phyloP scores from a whole-genome alignment of 2,329 filamentous ascomycete genomes.

The Alternaria dauci region DNA sequence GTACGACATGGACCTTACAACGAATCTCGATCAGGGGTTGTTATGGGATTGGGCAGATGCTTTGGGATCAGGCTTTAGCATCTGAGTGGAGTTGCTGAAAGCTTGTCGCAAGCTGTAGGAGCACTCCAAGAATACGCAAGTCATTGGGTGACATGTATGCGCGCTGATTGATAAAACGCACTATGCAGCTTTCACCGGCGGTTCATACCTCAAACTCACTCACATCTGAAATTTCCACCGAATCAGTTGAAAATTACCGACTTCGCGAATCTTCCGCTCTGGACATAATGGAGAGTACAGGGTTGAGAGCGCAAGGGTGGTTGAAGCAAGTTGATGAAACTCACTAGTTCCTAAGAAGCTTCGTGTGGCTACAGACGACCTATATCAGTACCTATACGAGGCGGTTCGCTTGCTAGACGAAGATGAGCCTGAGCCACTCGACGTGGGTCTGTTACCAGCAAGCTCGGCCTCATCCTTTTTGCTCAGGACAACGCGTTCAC shows the following conservation, averaged over 20 bases:
- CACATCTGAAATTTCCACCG: too few relatives aligned
- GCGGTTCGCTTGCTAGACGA: slow-evolving; percentile 15
- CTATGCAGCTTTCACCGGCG: too few relatives aligned
- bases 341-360: neutral
- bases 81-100: neutral
- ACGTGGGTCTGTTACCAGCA: slow-evolving; percentile 24
- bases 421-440: slow-evolving; percentile 30
- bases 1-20: slow-evolving; percentile 4
- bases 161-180: too few relatives aligned
- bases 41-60: slow-evolving; percentile 22
- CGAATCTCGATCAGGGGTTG: slow-evolving; percentile 5
- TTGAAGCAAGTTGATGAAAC: neutral
- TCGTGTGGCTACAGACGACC: neutral
- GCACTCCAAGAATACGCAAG: neutral
- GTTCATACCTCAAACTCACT: too few relatives aligned
- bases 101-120: neutral
- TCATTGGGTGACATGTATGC: too few relatives aligned
- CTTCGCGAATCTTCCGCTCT: too few relatives aligned
- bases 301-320: neutral
- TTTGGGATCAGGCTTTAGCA: slow-evolving; percentile 6
- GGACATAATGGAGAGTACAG: neutral
- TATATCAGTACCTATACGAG: slow-evolving; percentile 9
- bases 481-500: slow-evolving; percentile 75
- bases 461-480: slow-evolving; percentile 52
- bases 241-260: too few relatives aligned